phyloP scores from a whole-genome alignment of 805 yeast species.

The Sugiyamaella chiloensis region DNA sequence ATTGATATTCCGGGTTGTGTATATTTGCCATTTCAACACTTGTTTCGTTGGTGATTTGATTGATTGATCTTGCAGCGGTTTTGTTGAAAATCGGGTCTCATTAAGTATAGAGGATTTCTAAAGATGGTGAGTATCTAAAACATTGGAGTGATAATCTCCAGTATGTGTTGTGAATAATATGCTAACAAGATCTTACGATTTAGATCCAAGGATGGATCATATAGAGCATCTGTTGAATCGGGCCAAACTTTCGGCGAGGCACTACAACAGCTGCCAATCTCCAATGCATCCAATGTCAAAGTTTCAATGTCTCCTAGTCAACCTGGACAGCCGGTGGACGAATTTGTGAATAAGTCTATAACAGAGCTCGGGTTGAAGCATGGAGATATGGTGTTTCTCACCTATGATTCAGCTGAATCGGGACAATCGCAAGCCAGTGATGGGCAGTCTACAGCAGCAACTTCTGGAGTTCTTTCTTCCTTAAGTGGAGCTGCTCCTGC shows the following conservation, averaged over 20 bases:
- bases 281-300: conserved; percentile 26
- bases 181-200: conserved; percentile 62
- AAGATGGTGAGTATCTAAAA: no score
- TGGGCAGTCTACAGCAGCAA: conserved; percentile 19
- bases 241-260: conserved; percentile 8
- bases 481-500: conserved; percentile 1
- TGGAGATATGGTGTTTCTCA: conserved; percentile 55
- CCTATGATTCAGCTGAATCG: conserved; percentile 24
- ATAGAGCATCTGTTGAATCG: conserved; percentile 55
- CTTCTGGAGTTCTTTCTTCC: conserved; percentile 4
- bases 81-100: background rate
- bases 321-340: conserved; percentile 40
- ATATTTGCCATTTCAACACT: no score
- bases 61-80: background rate
- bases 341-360: conserved; percentile 37
- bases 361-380: conserved; percentile 42
- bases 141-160: no score
- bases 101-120: background rate
- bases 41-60: background rate
- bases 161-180: no score
- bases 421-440: conserved; percentile 21
- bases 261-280: conserved; percentile 31
- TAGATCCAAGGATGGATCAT: conserved; percentile 80
- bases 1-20: no score
- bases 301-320: conserved; percentile 48